Evolutionary conservation across 2,329 filamentous ascomycete genomes (phyloP), one percentile per base, ranked within the genome.

Genomic region (Trichoderma sp.): DNA sequence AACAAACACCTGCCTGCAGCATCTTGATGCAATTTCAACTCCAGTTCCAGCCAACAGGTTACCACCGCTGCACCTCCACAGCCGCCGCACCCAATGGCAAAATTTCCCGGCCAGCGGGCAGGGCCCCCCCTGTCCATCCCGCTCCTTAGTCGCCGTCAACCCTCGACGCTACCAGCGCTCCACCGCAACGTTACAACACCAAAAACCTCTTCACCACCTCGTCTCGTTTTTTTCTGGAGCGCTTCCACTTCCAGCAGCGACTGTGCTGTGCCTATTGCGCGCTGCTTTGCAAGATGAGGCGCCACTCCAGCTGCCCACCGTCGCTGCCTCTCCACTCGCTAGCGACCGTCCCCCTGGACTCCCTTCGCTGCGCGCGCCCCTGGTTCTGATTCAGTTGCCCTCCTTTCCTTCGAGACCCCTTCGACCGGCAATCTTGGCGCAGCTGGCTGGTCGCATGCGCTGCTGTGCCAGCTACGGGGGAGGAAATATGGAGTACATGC

Each of bases 131-230:
- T 52, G 65, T 59, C 52, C 59, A 64, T 64, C 51, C 52, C 59
- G 59, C 59, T 30, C 30, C 52, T 43, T 61, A 55, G 66, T 63
- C 59, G 52, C 59, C 66, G 59, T 65, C 70, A 70, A 58, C 49
- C 61, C 43, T 68, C 67, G 59, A 67, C 61, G 69, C 66, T 63
- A 68, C 67, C 59, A 54, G 37, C 49, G 34, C 26, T 60, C 66
- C 69, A 46, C 69, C 69, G 69, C 69, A 70, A 70, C 69, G 69
- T 70, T 70, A 70, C 69, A 70, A 65, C 69, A 68, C 65, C 66
- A 68, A 55, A 59, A 59, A 60, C 66, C 66, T 68, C 59, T 46
- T 24, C 10, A 66, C 51, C 59, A 34, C 66, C 54, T 39, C 18
- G 18, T 46, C 26, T 24, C 37, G 18, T 37, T 30, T 46, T 46